These are phyloP conservation scores for Yamadazyma paraphyllophila DNA, from an alignment of 805 yeast genomes.

Conservation along the genomic window DNA sequence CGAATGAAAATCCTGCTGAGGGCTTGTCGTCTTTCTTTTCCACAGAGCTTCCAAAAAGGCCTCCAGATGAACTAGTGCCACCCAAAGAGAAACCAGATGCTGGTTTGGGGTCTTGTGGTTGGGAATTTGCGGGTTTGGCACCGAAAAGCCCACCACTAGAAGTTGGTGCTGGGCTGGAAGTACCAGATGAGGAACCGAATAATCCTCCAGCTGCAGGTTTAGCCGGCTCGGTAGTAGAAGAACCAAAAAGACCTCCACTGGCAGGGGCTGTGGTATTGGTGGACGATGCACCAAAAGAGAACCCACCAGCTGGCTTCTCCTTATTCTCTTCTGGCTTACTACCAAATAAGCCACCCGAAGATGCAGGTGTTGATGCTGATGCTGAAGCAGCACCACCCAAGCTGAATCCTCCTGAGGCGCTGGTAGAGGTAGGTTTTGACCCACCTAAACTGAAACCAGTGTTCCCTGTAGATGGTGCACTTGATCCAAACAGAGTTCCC, in stretches of 20 bases:
- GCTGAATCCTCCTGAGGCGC: not conserved
- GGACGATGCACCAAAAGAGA: not conserved
- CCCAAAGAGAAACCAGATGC: conserved; percentile 25
- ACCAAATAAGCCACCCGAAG: conserved; percentile 5
- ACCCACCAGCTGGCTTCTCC: conserved; percentile 16
- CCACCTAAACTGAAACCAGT: conserved; percentile 16
- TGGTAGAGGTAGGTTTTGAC: conserved; percentile 10
- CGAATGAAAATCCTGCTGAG: too few species aligned
- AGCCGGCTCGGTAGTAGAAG: conserved; percentile 5
- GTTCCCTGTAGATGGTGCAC: conserved; percentile 1
- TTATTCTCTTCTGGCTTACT: conserved; percentile 19
- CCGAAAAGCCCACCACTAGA: conserved; percentile 12
- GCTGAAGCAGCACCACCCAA: not conserved
- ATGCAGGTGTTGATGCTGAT: not conserved
- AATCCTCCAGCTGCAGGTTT: conserved; percentile 13
- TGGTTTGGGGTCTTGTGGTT: conserved; percentile 8
- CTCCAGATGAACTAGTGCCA: conserved; percentile 7
- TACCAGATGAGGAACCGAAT: conserved; percentile 8
- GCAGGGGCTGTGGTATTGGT: too few species aligned
- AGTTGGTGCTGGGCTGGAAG: too few species aligned
- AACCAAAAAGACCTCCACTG: too few species aligned
- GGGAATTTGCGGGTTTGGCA: too few species aligned
- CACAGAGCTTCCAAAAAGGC: conserved; percentile 10
- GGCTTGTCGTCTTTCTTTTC: conserved; percentile 15
- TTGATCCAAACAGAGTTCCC: conserved; percentile 15